Base-by-base conservation (phyloP, 1,139 yeast species). In the Scheffersomyces cryptocercus region DNA sequence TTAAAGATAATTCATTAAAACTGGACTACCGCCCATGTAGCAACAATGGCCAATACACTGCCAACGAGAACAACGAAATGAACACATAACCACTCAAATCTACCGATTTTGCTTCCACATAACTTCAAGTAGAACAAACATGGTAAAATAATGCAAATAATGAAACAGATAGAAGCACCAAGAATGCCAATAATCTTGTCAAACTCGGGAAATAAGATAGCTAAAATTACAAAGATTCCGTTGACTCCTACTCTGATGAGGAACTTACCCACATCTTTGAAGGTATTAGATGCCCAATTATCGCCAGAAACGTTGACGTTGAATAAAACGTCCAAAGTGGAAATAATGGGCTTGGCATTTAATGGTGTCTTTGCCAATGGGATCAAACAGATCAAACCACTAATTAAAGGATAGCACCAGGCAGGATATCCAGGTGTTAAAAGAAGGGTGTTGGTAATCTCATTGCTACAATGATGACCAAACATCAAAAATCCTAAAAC, bases 331-430 rank as follows among this genome's bases (percentile, higher is more conserved):
- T 73, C 78, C 44, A 74, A 61, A 0, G 95, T 85, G 5, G 93
- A 78, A 15, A 88, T 81, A 35, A 91, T 85, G 1, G 98, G 98
- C 54, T 93, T 82, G 7, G 95, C 90, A 55, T 85, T 87, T 39
- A 91, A 72, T 0, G 98, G 97, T 1, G 93, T 81, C 59, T 91
- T 91, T 1, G 97, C 90, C 36, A 90, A 64, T 1, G 98, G 97
- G 26, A 91, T 81, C 34, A 90, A 56, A 33, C 96, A 88, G 70
- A 90, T 86, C 38, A 88, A 68, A 0, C 77, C 76, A 42, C 93
- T 85, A 41, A 91, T 75, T 31, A 82, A 55, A 3, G 81, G 79
- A 45, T 83, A 80, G 8, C 86, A 70, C 73, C 83, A 81, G 1
- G 59, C 46, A 0, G 97, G 96, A 56, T 88, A 89, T 0, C 95